Evolutionary conservation across 805 yeast species (phyloP).

Genomic region (Candida maris): DNA sequence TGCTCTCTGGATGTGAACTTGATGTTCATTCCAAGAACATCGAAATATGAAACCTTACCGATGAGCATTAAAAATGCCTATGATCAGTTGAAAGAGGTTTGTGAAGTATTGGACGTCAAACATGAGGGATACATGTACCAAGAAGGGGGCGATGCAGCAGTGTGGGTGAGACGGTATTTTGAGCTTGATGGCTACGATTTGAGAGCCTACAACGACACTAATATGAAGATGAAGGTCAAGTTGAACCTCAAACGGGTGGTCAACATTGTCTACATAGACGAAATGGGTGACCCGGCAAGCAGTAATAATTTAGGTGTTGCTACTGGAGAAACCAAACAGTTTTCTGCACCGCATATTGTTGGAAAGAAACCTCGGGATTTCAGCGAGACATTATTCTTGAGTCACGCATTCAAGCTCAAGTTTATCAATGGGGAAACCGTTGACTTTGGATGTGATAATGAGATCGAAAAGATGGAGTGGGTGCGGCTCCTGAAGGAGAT

Average conservation of each 20-base stretch:
- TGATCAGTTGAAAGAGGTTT: slow-evolving; percentile 37
- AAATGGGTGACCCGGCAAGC: slow-evolving; percentile 26
- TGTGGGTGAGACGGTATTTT: slow-evolving; percentile 72
- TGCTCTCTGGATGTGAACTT: slow-evolving; percentile 67
- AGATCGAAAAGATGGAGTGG: slow-evolving; percentile 63
- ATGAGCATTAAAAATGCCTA: slow-evolving; percentile 58
- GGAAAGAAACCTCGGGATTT: slow-evolving; percentile 44
- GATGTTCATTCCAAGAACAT: slow-evolving; percentile 64
- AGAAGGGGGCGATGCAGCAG: slow-evolving; percentile 85
- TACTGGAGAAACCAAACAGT: slow-evolving; percentile 15
- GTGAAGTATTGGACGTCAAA: slow-evolving; percentile 21
- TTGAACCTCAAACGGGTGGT: slow-evolving; percentile 71
- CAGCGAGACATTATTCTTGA: slow-evolving; percentile 66
- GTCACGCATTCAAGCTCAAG: slow-evolving; percentile 69
- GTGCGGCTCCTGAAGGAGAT: slow-evolving; percentile 52
- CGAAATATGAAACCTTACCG: slow-evolving; percentile 61
- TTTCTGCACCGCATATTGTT: slow-evolving; percentile 21
- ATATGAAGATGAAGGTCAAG: slow-evolving; percentile 67
- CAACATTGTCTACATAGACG: slow-evolving; percentile 44
- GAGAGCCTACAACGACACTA: slow-evolving; percentile 69
- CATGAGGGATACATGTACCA: slow-evolving; percentile 77
- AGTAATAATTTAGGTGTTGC: slow-evolving; percentile 7
- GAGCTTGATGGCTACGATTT: slow-evolving; percentile 67
- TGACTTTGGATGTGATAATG: slow-evolving; percentile 79
- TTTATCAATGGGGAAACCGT: slow-evolving; percentile 81